Evolutionary conservation across 169 alveolate species (phyloP).

Genomic region (Plasmodium vivax): DNA sequence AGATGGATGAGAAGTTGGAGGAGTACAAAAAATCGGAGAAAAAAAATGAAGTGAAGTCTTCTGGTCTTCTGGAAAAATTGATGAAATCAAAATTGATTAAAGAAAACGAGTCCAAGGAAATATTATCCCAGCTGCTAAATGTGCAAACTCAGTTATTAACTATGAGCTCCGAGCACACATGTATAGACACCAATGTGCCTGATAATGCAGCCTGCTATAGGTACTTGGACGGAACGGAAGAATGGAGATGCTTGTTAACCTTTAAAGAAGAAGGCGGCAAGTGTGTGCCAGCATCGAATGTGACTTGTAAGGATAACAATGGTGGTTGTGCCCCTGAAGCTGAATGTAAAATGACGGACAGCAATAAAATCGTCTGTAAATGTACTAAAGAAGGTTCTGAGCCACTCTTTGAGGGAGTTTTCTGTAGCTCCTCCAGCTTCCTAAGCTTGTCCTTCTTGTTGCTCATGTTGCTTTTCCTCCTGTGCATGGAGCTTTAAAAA

Average conservation of each 20-base stretch:
- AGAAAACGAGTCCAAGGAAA: background rate
- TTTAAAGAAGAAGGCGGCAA: background rate
- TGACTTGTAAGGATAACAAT: constrained; percentile 27
- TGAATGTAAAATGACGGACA: background rate
- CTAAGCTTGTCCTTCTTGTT: constrained; percentile 35
- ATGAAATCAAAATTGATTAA: background rate
- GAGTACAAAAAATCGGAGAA: background rate
- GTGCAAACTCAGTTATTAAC: background rate
- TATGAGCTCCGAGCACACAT: background rate
- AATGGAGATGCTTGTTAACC: constrained; percentile 54
- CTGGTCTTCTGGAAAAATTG: background rate
- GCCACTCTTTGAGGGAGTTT: constrained; percentile 20
- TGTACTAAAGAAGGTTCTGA: constrained; percentile 10
- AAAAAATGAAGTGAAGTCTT: background rate
- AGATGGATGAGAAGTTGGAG: constrained; percentile 2
- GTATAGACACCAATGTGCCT: constrained; percentile 7
- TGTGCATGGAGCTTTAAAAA: background rate
- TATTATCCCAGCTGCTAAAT: background rate
- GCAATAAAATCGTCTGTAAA: constrained; percentile 4
- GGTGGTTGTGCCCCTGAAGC: constrained; percentile 67
- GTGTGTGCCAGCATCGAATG: constrained; percentile 21
- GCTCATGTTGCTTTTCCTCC: background rate
- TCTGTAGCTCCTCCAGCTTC: constrained; percentile 67
- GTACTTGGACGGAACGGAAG: constrained; percentile 24
- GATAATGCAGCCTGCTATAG: constrained; percentile 50